phyloP scores from a whole-genome alignment of 441 rosid species.

The Populus hybrid region DNA sequence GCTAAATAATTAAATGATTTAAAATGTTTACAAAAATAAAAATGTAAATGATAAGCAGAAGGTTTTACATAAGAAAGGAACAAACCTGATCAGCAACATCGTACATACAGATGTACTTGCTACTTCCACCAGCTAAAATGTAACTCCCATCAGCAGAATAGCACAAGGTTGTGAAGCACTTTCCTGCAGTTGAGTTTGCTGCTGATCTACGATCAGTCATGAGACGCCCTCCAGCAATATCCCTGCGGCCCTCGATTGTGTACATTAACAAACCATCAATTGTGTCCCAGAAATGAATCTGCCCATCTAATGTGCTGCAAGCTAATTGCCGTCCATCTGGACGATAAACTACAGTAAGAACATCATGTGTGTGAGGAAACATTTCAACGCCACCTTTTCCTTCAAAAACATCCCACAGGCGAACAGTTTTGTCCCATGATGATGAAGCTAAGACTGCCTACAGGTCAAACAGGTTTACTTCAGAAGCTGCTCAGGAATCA shows the following conservation, averaged over 20 bases:
- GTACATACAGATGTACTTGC: conserved; percentile 97
- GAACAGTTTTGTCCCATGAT: conserved; percentile 94
- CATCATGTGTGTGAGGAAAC: conserved; percentile 89
- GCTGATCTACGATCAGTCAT: no score
- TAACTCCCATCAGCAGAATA: no score
- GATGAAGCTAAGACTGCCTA: conserved; percentile 95
- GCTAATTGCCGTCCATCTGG: conserved; percentile 97
- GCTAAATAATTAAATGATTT: neutral
- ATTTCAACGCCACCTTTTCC: conserved; percentile 89
- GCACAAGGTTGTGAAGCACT: no score
- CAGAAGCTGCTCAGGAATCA: conserved; percentile 4
- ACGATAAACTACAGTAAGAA: conserved; percentile 81
- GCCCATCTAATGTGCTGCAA: conserved; percentile 90
- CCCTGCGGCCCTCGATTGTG: conserved; percentile 96
- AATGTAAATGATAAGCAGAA: neutral
- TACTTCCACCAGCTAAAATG: conserved; percentile 79
- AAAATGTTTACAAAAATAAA: neutral
- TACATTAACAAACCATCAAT: conserved; percentile 80
- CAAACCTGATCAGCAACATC: conserved; percentile 95
- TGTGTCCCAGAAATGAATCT: conserved; percentile 96
- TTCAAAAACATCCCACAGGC: conserved; percentile 93
- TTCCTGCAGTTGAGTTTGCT: no score
- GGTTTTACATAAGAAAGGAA: conserved; percentile 5
- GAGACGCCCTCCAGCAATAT: conserved; percentile 94
- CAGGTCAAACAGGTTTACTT: conserved; percentile 10